These are phyloP conservation scores for Trametes polyzona DNA, from an alignment of 1,284 basidiomycete genomes.

Conservation along the genomic window DNA sequence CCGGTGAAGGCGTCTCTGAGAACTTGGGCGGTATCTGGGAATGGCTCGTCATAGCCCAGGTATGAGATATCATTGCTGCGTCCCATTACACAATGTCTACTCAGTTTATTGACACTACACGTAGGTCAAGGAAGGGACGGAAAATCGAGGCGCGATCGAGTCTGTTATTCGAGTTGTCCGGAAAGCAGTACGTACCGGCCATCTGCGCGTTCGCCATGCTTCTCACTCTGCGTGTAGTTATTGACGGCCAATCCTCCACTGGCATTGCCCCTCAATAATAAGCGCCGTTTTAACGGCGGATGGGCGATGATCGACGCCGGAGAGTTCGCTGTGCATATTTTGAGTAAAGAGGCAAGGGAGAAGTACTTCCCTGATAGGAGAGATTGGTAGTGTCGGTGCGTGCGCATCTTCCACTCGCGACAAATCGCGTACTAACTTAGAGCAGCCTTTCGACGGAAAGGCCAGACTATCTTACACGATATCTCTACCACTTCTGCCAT, in stretches of 20 bases:
- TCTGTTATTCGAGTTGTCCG: slow-evolving; percentile 68
- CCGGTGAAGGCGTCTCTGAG: slow-evolving; percentile 62
- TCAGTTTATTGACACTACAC: not conserved
- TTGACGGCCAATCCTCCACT: slow-evolving; percentile 57
- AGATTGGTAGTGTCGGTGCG: slow-evolving; percentile 28
- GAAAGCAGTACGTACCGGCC: slow-evolving; percentile 51
- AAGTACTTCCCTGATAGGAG: slow-evolving; percentile 59
- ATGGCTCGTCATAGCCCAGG: slow-evolving; percentile 76
- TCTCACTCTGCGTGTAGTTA: slow-evolving; percentile 43
- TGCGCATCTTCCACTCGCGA: not conserved
- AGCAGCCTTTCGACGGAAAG: not conserved
- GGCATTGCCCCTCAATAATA: slow-evolving; percentile 61
- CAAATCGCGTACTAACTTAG: not conserved
- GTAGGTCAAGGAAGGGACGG: slow-evolving; percentile 82
- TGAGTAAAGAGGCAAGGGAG: slow-evolving; percentile 63
- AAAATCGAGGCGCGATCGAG: slow-evolving; percentile 74
- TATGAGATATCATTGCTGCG: slow-evolving; percentile 30
- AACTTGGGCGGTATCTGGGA: slow-evolving; percentile 64
- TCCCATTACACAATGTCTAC: not conserved
- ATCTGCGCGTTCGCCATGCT: too few species aligned
- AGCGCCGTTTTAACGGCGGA: slow-evolving; percentile 61
- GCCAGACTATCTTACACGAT: too few species aligned
- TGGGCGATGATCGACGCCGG: slow-evolving; percentile 84
- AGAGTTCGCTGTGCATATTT: slow-evolving; percentile 73
- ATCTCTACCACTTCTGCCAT: not conserved